Conservation (phyloP, 192 early-diverging fungal species). For the Mortierella antarctica region DNA sequence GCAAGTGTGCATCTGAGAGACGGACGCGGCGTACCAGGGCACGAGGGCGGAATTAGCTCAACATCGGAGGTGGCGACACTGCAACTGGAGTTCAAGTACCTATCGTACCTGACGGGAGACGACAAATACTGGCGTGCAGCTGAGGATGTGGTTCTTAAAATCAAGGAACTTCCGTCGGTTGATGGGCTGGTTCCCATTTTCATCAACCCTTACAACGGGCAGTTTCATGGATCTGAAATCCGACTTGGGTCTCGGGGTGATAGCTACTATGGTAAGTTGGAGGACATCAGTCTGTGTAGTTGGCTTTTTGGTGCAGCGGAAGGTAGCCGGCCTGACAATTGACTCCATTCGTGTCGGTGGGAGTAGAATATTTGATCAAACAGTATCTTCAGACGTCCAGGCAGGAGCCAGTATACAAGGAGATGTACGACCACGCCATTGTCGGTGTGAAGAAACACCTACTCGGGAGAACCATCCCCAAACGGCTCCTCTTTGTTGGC, state of each 20-base stretch:
- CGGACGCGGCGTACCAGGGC: conserved; percentile 61
- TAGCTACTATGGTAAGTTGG: conserved; percentile 84
- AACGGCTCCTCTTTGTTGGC: conserved; percentile 72
- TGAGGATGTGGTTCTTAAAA: conserved; percentile 69
- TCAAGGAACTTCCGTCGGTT: conserved; percentile 60
- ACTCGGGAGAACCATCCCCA: conserved; percentile 65
- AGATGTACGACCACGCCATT: conserved; percentile 73
- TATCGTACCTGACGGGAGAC: conserved; percentile 80
- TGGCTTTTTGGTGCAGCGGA: neutral
- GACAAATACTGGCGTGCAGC: conserved; percentile 78
- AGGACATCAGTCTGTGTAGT: neutral
- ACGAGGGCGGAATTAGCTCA: conserved; percentile 61
- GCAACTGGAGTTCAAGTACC: conserved; percentile 89
- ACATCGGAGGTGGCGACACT: conserved; percentile 87
- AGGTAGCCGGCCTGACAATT: neutral
- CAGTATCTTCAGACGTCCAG: conserved; percentile 82
- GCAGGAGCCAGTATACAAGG: conserved; percentile 69
- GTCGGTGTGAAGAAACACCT: conserved; percentile 76
- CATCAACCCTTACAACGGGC: conserved; percentile 68
- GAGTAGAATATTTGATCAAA: conserved; percentile 89
- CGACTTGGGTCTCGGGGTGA: conserved; percentile 86
- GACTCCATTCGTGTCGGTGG: neutral
- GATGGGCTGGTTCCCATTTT: conserved; percentile 85
- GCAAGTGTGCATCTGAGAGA: conserved; percentile 65
- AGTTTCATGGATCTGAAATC: conserved; percentile 68